Conservation (phyloP, 2,329 filamentous ascomycete genomes). For the Phoma sp. region DNA sequence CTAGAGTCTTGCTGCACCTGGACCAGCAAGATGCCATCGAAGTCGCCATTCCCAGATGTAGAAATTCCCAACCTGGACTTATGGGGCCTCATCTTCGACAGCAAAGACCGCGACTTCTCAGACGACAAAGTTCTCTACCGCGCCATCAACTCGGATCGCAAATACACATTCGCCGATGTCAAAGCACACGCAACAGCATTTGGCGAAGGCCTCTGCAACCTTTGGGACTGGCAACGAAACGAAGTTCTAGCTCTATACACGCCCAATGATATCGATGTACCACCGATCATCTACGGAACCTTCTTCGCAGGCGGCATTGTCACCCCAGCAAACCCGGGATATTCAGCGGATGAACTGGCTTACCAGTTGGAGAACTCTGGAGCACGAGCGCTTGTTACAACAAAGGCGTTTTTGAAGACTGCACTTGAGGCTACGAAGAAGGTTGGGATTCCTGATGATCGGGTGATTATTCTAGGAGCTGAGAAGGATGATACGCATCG, state of each 20-base stretch:
- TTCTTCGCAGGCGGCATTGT: constrained; percentile 82
- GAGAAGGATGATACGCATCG: constrained; percentile 62
- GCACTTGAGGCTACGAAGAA: constrained; percentile 71
- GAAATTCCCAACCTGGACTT: constrained; percentile 30
- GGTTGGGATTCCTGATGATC: constrained; percentile 71
- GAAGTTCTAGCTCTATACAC: constrained; percentile 83
- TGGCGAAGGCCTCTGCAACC: constrained; percentile 75
- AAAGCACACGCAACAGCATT: constrained; percentile 72
- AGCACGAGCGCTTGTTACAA: constrained; percentile 77
- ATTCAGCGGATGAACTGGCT: constrained; percentile 80
- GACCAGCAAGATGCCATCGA: constrained; percentile 22
- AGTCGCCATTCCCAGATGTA: constrained; percentile 32
- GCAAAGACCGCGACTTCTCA: constrained; percentile 29
- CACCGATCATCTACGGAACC: constrained; percentile 74
- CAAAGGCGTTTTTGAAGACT: constrained; percentile 66
- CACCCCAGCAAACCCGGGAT: constrained; percentile 84
- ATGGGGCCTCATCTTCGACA: constrained; percentile 32
- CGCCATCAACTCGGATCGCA: constrained; percentile 24
- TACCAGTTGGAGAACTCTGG: constrained; percentile 81
- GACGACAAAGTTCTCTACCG: constrained; percentile 36
- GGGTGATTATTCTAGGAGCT: constrained; percentile 78
- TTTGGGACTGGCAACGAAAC: constrained; percentile 79
- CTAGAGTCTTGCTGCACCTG: not conserved
- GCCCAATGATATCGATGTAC: constrained; percentile 83
- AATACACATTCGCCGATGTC: constrained; percentile 73